A percentile compares a stretch with the other conserved stretches of the same genome.
These are phyloP conservation scores for Diplodia mutila DNA, from an alignment of 2,329 filamentous ascomycete species.

Conservation along the genomic window DNA sequence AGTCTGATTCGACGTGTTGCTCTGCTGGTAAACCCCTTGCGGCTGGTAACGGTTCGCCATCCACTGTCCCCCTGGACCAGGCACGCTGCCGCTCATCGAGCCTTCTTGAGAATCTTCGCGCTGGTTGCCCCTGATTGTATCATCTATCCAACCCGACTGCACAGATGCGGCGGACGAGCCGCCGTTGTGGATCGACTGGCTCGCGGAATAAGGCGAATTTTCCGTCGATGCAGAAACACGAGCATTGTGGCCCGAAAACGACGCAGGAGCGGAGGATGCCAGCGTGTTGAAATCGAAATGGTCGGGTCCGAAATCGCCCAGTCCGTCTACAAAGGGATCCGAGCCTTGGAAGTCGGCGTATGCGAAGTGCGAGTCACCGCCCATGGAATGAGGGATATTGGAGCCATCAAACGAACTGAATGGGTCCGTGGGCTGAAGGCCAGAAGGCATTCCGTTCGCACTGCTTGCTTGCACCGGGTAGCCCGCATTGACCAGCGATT, in stretches of 20 bases:
- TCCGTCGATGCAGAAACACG: slow-evolving; percentile 39
- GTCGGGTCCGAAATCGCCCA: slow-evolving; percentile 34
- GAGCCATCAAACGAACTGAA: slow-evolving; percentile 35
- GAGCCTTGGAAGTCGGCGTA: slow-evolving; percentile 33
- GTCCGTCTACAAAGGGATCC: slow-evolving; percentile 33
- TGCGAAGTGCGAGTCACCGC: slow-evolving; percentile 30
- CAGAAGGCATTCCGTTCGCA: slow-evolving; percentile 30
- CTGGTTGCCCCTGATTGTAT: slow-evolving; percentile 33
- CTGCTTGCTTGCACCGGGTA: slow-evolving; percentile 38
- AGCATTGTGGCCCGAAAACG: slow-evolving; percentile 37
- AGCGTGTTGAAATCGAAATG: slow-evolving; percentile 35
- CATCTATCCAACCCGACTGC: slow-evolving; percentile 44
- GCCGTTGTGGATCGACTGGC: slow-evolving; percentile 37
- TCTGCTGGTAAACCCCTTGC: slow-evolving; percentile 41
- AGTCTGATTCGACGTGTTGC: slow-evolving; percentile 42
- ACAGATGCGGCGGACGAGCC: slow-evolving; percentile 41
- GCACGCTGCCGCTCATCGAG: slow-evolving; percentile 6
- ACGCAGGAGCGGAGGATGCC: slow-evolving; percentile 32
- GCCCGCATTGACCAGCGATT: slow-evolving; percentile 34
- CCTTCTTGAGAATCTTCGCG: slow-evolving; percentile 32
- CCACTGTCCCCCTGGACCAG: slow-evolving; percentile 16
- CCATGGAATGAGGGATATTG: slow-evolving; percentile 32
- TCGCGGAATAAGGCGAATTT: slow-evolving; percentile 42
- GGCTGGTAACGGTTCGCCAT: slow-evolving; percentile 34
- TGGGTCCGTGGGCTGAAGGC: slow-evolving; percentile 30